phyloP scores from a whole-genome alignment of 345 rosid genomes.

The Eucalyptus globulus region DNA sequence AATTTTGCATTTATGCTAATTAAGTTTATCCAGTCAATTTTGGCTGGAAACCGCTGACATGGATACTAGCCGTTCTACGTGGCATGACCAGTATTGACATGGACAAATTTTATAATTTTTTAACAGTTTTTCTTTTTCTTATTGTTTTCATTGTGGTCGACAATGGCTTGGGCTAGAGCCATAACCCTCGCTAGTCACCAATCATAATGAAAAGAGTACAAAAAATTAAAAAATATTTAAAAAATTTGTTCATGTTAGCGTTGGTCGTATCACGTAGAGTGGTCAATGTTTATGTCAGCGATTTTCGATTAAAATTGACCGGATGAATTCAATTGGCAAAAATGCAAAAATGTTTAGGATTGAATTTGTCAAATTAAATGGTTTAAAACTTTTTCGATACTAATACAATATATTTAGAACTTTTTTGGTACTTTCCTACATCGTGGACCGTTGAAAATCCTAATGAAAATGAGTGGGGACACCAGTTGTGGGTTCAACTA shows the following conservation, averaged over 20 bases:
- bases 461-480: background rate
- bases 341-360: accelerated
- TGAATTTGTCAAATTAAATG: no score
- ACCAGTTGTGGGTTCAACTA: background rate
- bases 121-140: no score
- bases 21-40: no score
- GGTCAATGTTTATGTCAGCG: accelerated
- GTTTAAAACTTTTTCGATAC: no score
- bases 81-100: accelerated
- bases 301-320: accelerated
- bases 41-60: accelerated
- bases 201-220: background rate
- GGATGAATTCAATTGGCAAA: accelerated
- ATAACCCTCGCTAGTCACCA: accelerated
- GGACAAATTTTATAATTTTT: no score
- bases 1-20: no score
- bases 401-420: background rate
- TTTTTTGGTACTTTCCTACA: background rate
- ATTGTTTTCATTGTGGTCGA: no score
- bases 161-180: no score
- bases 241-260: accelerated
- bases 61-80: accelerated
- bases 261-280: accelerated
- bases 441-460: background rate
- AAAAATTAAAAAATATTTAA: no score